Conservation (phyloP, 2,329 filamentous ascomycete genomes). For the Xylariales sp. region DNA sequence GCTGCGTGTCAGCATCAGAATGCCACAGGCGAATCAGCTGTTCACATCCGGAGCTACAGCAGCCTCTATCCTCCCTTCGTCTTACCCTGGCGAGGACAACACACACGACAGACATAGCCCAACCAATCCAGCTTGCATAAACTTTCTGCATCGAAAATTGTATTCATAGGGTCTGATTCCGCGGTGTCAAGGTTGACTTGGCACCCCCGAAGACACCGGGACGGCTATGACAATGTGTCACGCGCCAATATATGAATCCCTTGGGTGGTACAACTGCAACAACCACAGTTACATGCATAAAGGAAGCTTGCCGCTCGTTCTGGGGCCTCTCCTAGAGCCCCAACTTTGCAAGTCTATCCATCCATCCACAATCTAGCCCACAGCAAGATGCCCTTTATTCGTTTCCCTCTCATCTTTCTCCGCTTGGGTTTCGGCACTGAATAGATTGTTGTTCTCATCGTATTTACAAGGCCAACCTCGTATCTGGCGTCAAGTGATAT, state of each 20-base stretch:
- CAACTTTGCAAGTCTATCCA: slow-evolving; percentile 18
- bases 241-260: slow-evolving; percentile 33
- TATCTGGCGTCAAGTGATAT: slow-evolving; percentile 14
- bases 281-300: slow-evolving; percentile 36
- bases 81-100: slow-evolving; percentile 31
- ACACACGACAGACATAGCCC: slow-evolving; percentile 21
- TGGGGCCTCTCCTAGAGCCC: slow-evolving; percentile 15
- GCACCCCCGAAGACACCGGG: slow-evolving; percentile 15
- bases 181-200: slow-evolving; percentile 19
- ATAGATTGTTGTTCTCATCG: neutral
- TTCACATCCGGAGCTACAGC: slow-evolving; percentile 25
- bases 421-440: slow-evolving; percentile 16
- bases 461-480: slow-evolving; percentile 1
- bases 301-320: slow-evolving; percentile 24
- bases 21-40: slow-evolving; percentile 31
- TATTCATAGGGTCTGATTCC: slow-evolving; percentile 23
- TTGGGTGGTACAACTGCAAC: slow-evolving; percentile 33
- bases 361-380: slow-evolving; percentile 9
- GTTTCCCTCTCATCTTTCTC: slow-evolving; percentile 2
- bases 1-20: slow-evolving; percentile 39
- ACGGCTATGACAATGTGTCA: slow-evolving; percentile 36
- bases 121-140: slow-evolving; percentile 33
- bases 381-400: slow-evolving; percentile 7
- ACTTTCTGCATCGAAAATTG: slow-evolving; percentile 21
- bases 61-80: slow-evolving; percentile 31